Evolutionary conservation across 2,329 filamentous ascomycete genomes (phyloP).

Genomic region (Arthrobotrys sphaeroides): DNA sequence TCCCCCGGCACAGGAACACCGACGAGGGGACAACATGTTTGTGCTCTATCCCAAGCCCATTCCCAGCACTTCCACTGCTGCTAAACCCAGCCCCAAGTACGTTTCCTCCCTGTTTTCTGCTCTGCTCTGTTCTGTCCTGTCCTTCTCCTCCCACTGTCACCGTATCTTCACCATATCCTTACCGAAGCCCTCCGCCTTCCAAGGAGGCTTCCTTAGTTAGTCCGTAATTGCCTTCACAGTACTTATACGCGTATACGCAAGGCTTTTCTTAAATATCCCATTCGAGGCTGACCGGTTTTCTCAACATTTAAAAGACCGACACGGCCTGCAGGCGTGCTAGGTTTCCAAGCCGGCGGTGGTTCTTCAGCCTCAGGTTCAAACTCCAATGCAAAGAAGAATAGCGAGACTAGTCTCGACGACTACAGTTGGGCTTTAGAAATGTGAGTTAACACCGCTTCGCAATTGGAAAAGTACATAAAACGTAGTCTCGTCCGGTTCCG

Average conservation of each 20-base stretch:
- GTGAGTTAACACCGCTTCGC: not conserved
- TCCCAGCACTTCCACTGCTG: not conserved
- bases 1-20: not conserved
- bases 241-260: not conserved
- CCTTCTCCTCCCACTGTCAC: slow-evolving; percentile 1
- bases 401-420: not conserved
- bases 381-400: slow-evolving; percentile 11
- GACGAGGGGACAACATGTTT: slow-evolving; percentile 7
- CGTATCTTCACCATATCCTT: not conserved
- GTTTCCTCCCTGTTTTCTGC: not conserved
- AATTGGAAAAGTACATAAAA: not conserved
- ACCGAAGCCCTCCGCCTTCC: not conserved
- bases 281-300: not conserved
- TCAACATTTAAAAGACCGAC: not conserved
- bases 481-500: too few species aligned
- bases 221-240: not conserved
- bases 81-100: not conserved
- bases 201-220: not conserved
- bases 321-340: not conserved
- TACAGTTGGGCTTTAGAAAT: slow-evolving; percentile 19
- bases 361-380: slow-evolving; percentile 19
- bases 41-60: not conserved
- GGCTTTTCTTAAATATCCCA: not conserved
- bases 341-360: not conserved
- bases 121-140: not conserved